Conservation (phyloP, 2,329 filamentous ascomycete species). For the Colletotrichum sp. region DNA sequence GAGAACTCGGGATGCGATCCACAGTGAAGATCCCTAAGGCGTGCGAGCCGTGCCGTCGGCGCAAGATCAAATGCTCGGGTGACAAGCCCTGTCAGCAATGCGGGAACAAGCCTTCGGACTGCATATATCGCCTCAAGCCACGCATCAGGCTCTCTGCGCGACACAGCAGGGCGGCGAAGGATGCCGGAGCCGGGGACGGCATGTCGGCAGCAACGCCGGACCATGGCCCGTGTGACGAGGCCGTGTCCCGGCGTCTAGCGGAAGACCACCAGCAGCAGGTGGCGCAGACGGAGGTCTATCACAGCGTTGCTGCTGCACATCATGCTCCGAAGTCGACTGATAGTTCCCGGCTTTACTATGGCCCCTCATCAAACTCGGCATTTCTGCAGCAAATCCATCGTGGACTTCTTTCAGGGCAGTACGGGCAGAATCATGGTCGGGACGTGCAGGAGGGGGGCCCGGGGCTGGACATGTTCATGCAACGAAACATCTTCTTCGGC, state of each 20-base stretch:
- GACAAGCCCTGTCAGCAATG: constrained; percentile 22
- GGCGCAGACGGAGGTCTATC: constrained; percentile 31
- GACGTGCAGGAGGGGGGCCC: constrained; percentile 28
- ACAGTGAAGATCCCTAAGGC: constrained; percentile 24
- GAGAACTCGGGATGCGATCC: constrained; percentile 2
- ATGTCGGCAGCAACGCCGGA: not conserved
- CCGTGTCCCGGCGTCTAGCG: not conserved
- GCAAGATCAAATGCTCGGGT: constrained; percentile 24
- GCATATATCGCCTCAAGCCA: constrained; percentile 23
- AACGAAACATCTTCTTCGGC: constrained; percentile 34
- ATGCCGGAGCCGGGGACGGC: constrained; percentile 25
- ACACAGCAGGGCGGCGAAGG: constrained; percentile 40
- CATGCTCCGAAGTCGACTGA: constrained; percentile 24
- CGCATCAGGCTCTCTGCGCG: constrained; percentile 22
- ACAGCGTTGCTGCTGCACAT: constrained; percentile 25
- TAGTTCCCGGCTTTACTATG: constrained; percentile 31
- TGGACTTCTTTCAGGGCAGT: constrained; percentile 25
- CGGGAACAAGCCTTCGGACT: constrained; percentile 15
- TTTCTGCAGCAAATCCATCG: constrained; percentile 34
- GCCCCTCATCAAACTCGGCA: constrained; percentile 31
- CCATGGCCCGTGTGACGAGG: not conserved
- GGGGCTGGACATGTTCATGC: constrained; percentile 32
- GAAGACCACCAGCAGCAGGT: constrained; percentile 32
- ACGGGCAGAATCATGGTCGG: constrained; percentile 8
- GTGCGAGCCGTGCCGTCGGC: constrained; percentile 24